Evolutionary conservation across 768 basidiomycete genomes (phyloP).

Genomic region (Trichaptum fuscoviolaceum): DNA sequence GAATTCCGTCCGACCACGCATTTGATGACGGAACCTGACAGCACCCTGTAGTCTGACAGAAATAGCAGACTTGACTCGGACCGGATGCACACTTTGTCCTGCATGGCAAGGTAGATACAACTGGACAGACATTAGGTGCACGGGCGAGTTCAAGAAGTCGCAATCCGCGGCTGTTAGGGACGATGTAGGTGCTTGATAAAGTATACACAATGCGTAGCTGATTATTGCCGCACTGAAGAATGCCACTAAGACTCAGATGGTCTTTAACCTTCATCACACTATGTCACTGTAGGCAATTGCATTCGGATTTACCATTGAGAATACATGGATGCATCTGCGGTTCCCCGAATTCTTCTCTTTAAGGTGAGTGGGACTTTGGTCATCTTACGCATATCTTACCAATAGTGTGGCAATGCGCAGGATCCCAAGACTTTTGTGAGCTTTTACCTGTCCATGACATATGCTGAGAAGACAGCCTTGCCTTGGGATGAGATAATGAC

Average conservation of each 20-base stretch:
- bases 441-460: constrained; percentile 8
- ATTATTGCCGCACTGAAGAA: constrained; percentile 8
- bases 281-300: constrained; percentile 22
- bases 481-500: constrained; percentile 9
- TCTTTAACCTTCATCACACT: constrained; percentile 23
- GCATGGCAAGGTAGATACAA: too few relatives aligned
- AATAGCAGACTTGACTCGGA: too few relatives aligned
- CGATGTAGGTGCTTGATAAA: background rate
- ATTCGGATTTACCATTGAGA: constrained; percentile 25
- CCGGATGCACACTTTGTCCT: too few relatives aligned
- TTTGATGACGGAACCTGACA: too few relatives aligned
- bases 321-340: constrained; percentile 24
- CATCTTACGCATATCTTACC: too few relatives aligned
- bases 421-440: constrained; percentile 8
- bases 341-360: constrained; percentile 16
- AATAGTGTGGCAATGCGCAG: background rate
- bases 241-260: constrained; percentile 16
- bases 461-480: constrained; percentile 2
- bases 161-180: background rate
- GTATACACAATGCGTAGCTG: background rate
- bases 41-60: too few relatives aligned
- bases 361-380: background rate
- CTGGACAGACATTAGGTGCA: background rate
- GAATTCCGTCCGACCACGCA: too few relatives aligned
- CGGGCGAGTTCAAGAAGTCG: constrained; percentile 2